These are phyloP conservation scores for Neoarthrinium moseri DNA, from an alignment of 2,329 filamentous ascomycete species.

Conservation along the genomic window DNA sequence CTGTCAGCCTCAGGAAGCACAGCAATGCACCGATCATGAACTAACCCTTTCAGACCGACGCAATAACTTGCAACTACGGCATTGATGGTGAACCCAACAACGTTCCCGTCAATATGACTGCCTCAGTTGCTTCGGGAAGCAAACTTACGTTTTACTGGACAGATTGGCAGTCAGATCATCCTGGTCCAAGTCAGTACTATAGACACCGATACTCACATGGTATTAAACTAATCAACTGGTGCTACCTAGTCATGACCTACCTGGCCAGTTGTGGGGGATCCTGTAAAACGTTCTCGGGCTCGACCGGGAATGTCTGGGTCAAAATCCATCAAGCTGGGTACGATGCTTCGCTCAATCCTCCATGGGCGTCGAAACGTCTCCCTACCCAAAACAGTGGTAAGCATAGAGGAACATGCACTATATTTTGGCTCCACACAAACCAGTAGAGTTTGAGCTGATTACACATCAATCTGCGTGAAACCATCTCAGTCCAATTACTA, in stretches of 20 bases:
- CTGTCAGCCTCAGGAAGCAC: constrained; percentile 11
- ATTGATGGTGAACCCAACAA: constrained; percentile 15
- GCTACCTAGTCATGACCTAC: constrained; percentile 7
- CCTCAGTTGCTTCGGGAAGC: constrained; percentile 1
- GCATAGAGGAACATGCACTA: too few relatives aligned
- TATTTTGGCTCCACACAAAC: too few relatives aligned
- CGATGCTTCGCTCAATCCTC: constrained; percentile 1
- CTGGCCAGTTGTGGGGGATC: constrained; percentile 2
- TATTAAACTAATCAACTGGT: background rate
- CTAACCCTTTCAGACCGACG: constrained; percentile 18
- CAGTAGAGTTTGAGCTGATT: too few relatives aligned
- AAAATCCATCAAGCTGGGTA: constrained; percentile 9
- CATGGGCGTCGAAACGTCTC: constrained; percentile 6
- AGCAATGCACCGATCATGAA: too few relatives aligned
- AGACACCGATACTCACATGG: background rate
- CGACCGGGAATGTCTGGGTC: constrained; percentile 16
- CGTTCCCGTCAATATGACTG: constrained; percentile 3
- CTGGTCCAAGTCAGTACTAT: constrained; percentile 4
- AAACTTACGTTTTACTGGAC: constrained; percentile 8
- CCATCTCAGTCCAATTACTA: too few relatives aligned
- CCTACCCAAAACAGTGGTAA: constrained; percentile 7
- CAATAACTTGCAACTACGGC: constrained; percentile 22
- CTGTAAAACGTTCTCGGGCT: constrained; percentile 13
- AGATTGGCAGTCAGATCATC: constrained; percentile 6
- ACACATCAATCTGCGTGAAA: too few relatives aligned